Evolutionary conservation across 495 filamentous ascomycete genomes (phyloP).

Genomic region (Melanomma pulvis-pyrius): DNA sequence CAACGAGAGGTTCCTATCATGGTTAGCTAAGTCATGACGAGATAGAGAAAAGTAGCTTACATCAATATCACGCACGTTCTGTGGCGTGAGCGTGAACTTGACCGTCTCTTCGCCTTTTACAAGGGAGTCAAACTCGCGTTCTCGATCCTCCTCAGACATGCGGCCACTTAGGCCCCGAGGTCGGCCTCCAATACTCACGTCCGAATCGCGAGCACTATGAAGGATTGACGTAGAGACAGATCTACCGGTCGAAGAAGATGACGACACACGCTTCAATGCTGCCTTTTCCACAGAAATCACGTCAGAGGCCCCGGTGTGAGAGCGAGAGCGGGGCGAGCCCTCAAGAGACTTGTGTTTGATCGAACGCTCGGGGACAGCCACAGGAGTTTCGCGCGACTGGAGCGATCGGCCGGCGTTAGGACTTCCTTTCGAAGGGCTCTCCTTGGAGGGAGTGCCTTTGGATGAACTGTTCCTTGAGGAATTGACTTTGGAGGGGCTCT

Average conservation of each 20-base stretch:
- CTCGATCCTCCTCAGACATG: constrained; percentile 51
- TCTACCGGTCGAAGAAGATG: constrained; percentile 25
- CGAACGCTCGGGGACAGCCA: constrained; percentile 1
- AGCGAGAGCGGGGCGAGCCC: constrained; percentile 13
- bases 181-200: constrained; percentile 22
- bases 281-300: constrained; percentile 17
- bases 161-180: constrained; percentile 31
- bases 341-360: constrained; percentile 17
- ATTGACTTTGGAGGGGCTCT: background rate
- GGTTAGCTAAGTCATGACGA: background rate
- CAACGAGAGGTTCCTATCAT: background rate
- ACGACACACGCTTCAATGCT: constrained; percentile 31
- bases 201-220: constrained; percentile 28
- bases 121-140: constrained; percentile 76
- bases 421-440: constrained; percentile 4
- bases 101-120: constrained; percentile 90
- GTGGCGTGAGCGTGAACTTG: constrained; percentile 89
- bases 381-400: constrained; percentile 21
- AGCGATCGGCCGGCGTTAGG: constrained; percentile 1
- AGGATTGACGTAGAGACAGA: constrained; percentile 33
- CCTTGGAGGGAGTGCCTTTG: background rate
- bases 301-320: constrained; percentile 12
- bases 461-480: background rate
- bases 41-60: constrained; percentile 53
- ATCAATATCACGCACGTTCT: constrained; percentile 83